These are phyloP conservation scores for Metschnikowia bowlesiae DNA, from an alignment of 805 yeast species.

Conservation along the genomic window DNA sequence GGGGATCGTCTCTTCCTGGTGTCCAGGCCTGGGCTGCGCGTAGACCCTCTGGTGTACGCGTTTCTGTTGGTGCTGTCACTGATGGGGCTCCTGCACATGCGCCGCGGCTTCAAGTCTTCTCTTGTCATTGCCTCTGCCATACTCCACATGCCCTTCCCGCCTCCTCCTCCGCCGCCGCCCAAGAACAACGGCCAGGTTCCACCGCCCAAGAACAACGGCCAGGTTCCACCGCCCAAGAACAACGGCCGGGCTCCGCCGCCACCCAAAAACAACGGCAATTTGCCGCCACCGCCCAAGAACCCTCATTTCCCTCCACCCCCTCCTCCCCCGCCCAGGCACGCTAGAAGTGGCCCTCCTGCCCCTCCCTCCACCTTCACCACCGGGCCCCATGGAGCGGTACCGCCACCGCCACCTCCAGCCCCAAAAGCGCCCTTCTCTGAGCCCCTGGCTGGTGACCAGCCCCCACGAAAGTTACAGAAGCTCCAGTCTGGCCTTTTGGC, in stretches of 20 bases:
- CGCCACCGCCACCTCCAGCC: neutral
- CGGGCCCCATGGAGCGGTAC: neutral
- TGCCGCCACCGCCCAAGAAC: constrained; percentile 14
- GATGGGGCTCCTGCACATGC: neutral
- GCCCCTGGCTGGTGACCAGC: constrained; percentile 2
- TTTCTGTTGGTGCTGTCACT: too few relatives aligned
- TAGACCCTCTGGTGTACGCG: too few relatives aligned
- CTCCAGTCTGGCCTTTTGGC: neutral
- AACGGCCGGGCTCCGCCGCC: constrained; percentile 12
- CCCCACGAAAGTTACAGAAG: constrained; percentile 12
- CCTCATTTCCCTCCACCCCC: neutral
- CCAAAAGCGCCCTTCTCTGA: neutral
- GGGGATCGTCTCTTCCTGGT: too few relatives aligned
- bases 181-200: neutral
- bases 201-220: constrained; percentile 13
- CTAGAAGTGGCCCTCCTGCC: neutral
- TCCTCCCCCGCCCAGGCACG: constrained; percentile 17
- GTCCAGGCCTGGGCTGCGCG: too few relatives aligned
- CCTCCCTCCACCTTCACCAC: neutral
- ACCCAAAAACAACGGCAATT: neutral
- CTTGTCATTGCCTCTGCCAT: neutral
- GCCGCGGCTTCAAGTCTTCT: neutral
- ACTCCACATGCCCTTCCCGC: constrained; percentile 18
- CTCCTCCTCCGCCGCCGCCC: constrained; percentile 20
- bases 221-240: constrained; percentile 13